Conservation (phyloP, 441 rosid species). For the California macrophylla region DNA sequence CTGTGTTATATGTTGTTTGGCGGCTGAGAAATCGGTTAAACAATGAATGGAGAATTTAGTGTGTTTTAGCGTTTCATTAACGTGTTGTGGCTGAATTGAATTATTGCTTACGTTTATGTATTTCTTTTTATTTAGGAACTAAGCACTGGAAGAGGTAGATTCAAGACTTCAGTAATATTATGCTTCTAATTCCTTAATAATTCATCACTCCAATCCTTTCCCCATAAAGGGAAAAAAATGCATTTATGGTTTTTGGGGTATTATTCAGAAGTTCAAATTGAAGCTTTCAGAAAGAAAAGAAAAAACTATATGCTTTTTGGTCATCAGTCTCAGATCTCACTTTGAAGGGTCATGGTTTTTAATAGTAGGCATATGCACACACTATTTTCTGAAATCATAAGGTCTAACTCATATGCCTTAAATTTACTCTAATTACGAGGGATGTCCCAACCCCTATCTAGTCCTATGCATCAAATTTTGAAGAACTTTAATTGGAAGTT, state of each 20-base stretch:
- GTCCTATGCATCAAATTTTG: not conserved
- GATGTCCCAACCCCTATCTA: not conserved
- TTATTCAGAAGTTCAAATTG: not conserved
- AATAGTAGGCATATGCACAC: not conserved
- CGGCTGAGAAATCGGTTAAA: slow-evolving; percentile 2
- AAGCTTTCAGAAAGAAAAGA: not conserved
- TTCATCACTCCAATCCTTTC: not conserved
- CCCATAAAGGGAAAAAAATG: not conserved
- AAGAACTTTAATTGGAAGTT: not conserved
- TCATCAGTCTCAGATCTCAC: not conserved
- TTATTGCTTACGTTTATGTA: not conserved
- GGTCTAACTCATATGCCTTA: not conserved
- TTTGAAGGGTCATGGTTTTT: not conserved
- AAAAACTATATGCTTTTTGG: not conserved
- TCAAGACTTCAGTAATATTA: not conserved
- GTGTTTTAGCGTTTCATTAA: not conserved
- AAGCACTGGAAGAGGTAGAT: not conserved
- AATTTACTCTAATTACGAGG: not conserved
- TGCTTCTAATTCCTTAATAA: not conserved
- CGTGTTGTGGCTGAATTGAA: not conserved
- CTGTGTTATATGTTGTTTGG: not conserved
- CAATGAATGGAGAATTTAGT: not conserved
- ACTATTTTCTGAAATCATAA: not conserved
- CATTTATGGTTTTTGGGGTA: not conserved
- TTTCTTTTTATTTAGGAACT: not conserved